Percentiles rank a stretch among this genome's conserved stretches.
Conservation (phyloP, 257 asterid genomes). For the Capsicum pubescens region DNA sequence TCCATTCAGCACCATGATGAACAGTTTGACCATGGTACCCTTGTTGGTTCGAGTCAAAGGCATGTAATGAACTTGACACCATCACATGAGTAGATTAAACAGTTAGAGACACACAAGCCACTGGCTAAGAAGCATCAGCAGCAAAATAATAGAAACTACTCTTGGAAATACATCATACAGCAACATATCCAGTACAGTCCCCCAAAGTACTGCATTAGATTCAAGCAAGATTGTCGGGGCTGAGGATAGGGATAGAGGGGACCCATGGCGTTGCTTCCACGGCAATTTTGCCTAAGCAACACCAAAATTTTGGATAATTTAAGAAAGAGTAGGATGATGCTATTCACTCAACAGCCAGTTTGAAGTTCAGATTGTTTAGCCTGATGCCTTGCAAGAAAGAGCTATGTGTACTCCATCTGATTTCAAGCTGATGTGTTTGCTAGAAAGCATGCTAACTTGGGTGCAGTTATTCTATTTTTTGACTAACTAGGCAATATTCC, state of each 20-base stretch:
- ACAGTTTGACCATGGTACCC: constrained; percentile 44
- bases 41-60: constrained; percentile 49
- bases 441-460: not conserved
- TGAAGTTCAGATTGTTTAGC: not conserved
- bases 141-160: too few species aligned
- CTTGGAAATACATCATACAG: too few species aligned
- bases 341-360: too few species aligned
- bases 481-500: not conserved
- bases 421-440: constrained; percentile 2
- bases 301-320: too few species aligned
- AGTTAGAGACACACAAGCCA: constrained; percentile 40
- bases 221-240: too few species aligned
- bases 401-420: not conserved
- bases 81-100: constrained; percentile 50
- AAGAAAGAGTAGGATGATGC: too few species aligned
- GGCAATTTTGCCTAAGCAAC: too few species aligned
- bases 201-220: too few species aligned
- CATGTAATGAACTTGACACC: constrained; percentile 47
- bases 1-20: constrained; percentile 52
- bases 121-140: constrained; percentile 40
- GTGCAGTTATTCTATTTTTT: not conserved
- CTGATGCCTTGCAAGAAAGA: not conserved
- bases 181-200: too few species aligned
- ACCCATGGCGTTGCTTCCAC: too few species aligned
- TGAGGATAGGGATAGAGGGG: too few species aligned